Conservation (phyloP, 2,329 filamentous ascomycete genomes). For the Onygenales sp. region DNA sequence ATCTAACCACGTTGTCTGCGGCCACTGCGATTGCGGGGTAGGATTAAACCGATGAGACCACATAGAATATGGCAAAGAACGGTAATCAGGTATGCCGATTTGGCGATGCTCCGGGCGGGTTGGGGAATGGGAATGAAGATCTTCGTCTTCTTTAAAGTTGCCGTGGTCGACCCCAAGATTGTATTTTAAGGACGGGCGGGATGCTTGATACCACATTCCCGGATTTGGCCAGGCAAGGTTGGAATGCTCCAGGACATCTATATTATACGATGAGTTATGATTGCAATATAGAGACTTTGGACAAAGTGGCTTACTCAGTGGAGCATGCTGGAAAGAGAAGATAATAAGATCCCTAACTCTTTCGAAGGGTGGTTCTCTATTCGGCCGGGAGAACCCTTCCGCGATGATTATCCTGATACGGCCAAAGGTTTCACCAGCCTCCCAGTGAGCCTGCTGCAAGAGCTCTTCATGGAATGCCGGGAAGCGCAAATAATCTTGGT, state of each 20-base stretch:
- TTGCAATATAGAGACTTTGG: neutral
- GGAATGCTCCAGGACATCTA: slow-evolving; percentile 63
- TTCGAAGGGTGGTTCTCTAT: slow-evolving; percentile 46
- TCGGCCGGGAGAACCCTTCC: slow-evolving; percentile 54
- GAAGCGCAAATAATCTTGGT: slow-evolving; percentile 57
- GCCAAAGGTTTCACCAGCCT: slow-evolving; percentile 59
- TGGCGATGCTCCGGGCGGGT: slow-evolving; percentile 26
- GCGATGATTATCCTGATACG: slow-evolving; percentile 69
- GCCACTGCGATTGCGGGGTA: slow-evolving; percentile 19
- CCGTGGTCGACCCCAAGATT: slow-evolving; percentile 15
- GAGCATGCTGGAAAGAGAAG: slow-evolving; percentile 81
- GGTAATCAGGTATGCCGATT: slow-evolving; percentile 12
- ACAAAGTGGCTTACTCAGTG: slow-evolving; percentile 48
- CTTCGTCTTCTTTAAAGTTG: slow-evolving; percentile 37
- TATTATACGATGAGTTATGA: neutral
- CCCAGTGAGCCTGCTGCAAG: slow-evolving; percentile 62
- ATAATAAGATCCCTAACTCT: slow-evolving; percentile 62
- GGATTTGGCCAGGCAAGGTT: slow-evolving; percentile 73
- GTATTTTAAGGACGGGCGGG: slow-evolving; percentile 29
- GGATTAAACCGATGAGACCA: slow-evolving; percentile 25
- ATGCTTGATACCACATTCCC: slow-evolving; percentile 53
- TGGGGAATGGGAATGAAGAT: slow-evolving; percentile 57
- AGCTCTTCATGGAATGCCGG: slow-evolving; percentile 62
- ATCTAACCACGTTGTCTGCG: slow-evolving; percentile 8
- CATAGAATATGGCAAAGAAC: slow-evolving; percentile 11